These are phyloP conservation scores for Psidium guajava DNA, from an alignment of 345 rosid genomes.

Conservation along the genomic window DNA sequence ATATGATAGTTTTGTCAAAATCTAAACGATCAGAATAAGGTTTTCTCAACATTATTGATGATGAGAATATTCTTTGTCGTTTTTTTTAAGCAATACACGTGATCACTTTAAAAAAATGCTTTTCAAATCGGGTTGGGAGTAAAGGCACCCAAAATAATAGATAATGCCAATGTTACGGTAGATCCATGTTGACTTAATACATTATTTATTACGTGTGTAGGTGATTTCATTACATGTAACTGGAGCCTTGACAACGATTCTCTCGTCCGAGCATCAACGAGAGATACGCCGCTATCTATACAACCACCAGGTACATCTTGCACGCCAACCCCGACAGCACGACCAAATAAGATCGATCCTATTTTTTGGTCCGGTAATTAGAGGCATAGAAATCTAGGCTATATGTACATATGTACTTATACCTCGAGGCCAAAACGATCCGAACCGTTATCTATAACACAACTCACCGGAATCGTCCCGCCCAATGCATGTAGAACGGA, in stretches of 20 bases:
- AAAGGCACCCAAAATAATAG: neutral
- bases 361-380: neutral
- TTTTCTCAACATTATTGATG: neutral
- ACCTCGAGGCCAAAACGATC: neutral
- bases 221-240: constrained; percentile 45
- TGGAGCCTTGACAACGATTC: constrained; percentile 20
- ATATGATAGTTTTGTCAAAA: too few relatives aligned
- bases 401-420: neutral
- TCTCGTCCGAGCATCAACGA: constrained; percentile 19
- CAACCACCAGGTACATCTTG: constrained; percentile 51
- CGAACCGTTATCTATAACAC: neutral
- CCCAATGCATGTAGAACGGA: constrained; percentile 19
- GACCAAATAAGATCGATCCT: neutral
- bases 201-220: constrained; percentile 4
- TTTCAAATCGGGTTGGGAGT: neutral
- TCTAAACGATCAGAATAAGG: too few relatives aligned
- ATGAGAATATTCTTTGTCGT: neutral
- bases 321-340: neutral
- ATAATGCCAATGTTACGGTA: neutral
- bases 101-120: neutral
- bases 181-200: neutral
- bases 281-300: constrained; percentile 49
- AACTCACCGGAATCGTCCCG: neutral
- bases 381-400: neutral
- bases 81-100: neutral